Base-by-base conservation (phyloP, 805 yeast genomes). In the Pichia nakasei region DNA sequence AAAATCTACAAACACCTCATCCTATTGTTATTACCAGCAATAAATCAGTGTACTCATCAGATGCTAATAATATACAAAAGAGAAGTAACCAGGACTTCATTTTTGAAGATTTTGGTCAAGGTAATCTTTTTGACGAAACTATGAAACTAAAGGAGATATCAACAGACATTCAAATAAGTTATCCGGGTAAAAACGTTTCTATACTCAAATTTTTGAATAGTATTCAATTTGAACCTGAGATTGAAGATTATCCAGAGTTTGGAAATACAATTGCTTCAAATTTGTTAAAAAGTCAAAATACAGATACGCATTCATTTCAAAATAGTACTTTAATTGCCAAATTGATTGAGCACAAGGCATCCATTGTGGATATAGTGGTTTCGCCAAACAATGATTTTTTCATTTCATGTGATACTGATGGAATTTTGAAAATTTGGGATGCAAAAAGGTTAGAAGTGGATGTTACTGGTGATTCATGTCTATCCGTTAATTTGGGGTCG, bases 401-500 rank as follows among this genome's bases (percentile, higher is more conserved):
- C 49, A 65, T 87, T 3, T 80, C 93, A 2, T 95, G 88, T 2
- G 85, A 93, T 8, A 83, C 80, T 39, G 72, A 73, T 24, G 96
- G 97, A 0, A 56, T 65, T 2, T 54, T 93, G 34, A 82, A 78
- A 50, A 61, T 91, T 0, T 93, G 97, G 97, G 94, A 86, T 55
- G 61, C 80, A 1, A 54, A 65, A 9, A 75, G 78, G 46, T 63
- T 89, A 32, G 86, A 80, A 42, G 73, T 73, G 43, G 83, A 82
- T 35, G 75, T 79, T 4, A 64, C 73, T 9, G 73, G 74, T 26
- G 64, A 71, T 4, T 70, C 86, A 0, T 59, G 68, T 9, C 49
- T 75, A 8, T 64, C 74, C 1, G 56, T 73, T 1, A 70, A 73
- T 35, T 60, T 81, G 38, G 72, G 72, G 0, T 66, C 77, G 0